Base-by-base conservation (phyloP, 2,329 filamentous ascomycete species). In the Periglandula ipomoeae region DNA sequence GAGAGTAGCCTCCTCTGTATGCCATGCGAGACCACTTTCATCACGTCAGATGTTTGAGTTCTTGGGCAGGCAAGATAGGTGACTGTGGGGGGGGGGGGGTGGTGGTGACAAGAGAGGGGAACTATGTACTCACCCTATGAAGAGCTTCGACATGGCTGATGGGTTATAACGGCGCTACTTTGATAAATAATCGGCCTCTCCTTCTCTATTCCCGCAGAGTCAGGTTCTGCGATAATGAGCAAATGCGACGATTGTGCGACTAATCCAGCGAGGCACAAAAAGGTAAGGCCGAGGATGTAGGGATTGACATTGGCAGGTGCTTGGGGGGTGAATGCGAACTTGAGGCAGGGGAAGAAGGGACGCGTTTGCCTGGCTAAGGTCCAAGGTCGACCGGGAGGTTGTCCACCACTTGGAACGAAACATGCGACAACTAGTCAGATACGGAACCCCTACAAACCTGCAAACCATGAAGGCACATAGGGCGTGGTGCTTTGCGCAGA, bases 11-110 rank as follows among this genome's bases (percentile, higher is more conserved):
- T 97, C 91, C 69, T 94, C 89, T 56, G 93, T 98, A 74, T 96
- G 90, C 93, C 93, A 98, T 63, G 93, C 89, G 59, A 98, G 89
- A 78, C 93, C 93, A 65, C 91, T 95, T 49, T 45, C 42, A 22
- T 41, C 43, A 38, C 41, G 45, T 50, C 43, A 65, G 61, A 48
- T 48, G 32, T 40, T 27, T 27, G 20, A 50, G 27, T 38, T 26
- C 23, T 34, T 27, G 47, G 24, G 38, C 39, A 17, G 23, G 35
- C 24, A 24, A 26, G 35, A 52, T 23, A 23, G 22, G 44, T 5
- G 20, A n/a, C n/a, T 32, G 24, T 32, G 22, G 15, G n/a, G 35
- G 17, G 30, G n/a, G 10, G 44, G 47, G 24, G n/a, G 35, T 39
- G 39, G 44, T 20, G 37, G 26, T 27, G 26, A 35, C 40, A 43